phyloP scores from a whole-genome alignment of 768 basidiomycete genomes.

The Hortiboletus flavorubellus region DNA sequence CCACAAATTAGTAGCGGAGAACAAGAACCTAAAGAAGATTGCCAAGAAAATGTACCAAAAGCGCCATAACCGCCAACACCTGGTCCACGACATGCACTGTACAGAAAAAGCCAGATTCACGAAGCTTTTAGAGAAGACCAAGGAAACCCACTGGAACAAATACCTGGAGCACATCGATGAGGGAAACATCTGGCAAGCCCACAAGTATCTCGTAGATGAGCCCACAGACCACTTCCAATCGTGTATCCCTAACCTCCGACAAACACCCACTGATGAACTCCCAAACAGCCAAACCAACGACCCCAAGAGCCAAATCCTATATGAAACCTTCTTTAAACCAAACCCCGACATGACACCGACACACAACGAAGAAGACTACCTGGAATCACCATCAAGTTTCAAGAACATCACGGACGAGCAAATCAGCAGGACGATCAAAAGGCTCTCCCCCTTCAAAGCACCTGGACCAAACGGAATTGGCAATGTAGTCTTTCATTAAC shows the following conservation, averaged over 20 bases:
- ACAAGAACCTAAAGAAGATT: not conserved
- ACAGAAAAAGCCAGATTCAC: no score
- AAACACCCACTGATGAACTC: no score
- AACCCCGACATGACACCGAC: no score
- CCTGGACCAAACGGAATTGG: no score
- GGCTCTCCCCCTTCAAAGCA: no score
- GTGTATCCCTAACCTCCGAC: not conserved
- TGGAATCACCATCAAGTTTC: not conserved
- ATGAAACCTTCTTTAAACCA: not conserved
- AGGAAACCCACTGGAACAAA: not conserved
- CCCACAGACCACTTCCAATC: not conserved
- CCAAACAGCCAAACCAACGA: not conserved
- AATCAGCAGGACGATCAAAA: no score
- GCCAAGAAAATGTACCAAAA: not conserved
- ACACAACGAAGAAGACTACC: not conserved
- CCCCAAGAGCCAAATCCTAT: not conserved
- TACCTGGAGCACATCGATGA: not conserved
- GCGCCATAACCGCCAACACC: not conserved
- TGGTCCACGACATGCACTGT: not conserved
- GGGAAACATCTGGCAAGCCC: not conserved
- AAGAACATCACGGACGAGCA: not conserved
- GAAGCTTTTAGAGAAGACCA: no score
- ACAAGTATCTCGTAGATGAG: not conserved
- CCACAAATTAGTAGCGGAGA: not conserved
- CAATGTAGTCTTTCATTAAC: no score